These are phyloP conservation scores for Euphrasia confusa DNA, from an alignment of 257 asterid genomes.

Conservation along the genomic window DNA sequence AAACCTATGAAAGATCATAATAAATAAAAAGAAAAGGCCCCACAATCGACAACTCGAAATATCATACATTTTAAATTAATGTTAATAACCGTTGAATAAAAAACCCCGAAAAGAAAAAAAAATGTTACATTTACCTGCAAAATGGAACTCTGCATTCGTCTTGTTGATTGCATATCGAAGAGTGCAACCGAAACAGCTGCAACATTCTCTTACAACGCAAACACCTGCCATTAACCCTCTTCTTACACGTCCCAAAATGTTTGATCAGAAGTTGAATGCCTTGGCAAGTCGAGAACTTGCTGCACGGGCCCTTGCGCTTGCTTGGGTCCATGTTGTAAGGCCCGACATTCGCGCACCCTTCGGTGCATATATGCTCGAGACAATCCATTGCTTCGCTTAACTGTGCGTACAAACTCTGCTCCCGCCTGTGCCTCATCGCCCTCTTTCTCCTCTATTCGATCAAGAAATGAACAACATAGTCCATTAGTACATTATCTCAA, in stretches of 20 bases:
- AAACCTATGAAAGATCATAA: not conserved
- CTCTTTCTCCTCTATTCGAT: constrained; percentile 57
- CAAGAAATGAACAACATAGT: not conserved
- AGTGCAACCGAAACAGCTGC: constrained; percentile 78
- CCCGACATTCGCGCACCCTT: constrained; percentile 81
- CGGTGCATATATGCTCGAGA: constrained; percentile 76
- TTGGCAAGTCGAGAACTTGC: constrained; percentile 71
- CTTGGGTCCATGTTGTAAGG: constrained; percentile 56
- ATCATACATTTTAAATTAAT: constrained; percentile 65
- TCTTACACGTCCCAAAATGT: constrained; percentile 76
- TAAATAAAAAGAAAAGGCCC: constrained; percentile 3
- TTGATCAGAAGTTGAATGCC: constrained; percentile 74
- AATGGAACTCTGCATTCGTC: constrained; percentile 84
- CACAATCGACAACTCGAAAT: constrained; percentile 23
- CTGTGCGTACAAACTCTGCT: constrained; percentile 58
- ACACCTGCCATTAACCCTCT: constrained; percentile 74
- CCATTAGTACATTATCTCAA: no score
- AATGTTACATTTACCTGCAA: constrained; percentile 57
- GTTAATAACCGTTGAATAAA: no score
- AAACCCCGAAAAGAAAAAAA: not conserved
- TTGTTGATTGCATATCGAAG: constrained; percentile 68
- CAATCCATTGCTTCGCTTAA: constrained; percentile 92
- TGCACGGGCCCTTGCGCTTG: constrained; percentile 58
- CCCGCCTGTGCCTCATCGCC: constrained; percentile 50
- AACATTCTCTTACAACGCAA: constrained; percentile 75